These are phyloP conservation scores for Talaromyces sp. DNA, from an alignment of 2,329 filamentous ascomycete genomes.

Conservation along the genomic window DNA sequence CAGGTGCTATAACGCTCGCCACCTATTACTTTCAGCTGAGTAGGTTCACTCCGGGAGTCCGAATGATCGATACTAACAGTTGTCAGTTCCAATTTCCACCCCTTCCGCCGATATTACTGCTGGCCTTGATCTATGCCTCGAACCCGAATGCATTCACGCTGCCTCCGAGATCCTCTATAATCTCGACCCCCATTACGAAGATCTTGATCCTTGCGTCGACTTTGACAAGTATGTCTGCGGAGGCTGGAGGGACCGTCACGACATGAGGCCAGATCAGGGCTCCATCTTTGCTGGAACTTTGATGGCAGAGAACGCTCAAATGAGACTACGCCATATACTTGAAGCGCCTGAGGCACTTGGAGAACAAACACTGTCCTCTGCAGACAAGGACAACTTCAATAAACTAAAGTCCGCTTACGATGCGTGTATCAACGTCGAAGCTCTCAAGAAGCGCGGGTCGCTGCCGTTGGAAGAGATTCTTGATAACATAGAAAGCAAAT, in stretches of 20 bases:
- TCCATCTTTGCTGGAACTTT: slow-evolving; percentile 58
- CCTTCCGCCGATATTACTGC: neutral
- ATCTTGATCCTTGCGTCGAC: slow-evolving; percentile 64
- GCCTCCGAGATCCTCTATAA: slow-evolving; percentile 61
- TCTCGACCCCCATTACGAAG: slow-evolving; percentile 58
- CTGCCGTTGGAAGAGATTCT: slow-evolving; percentile 57
- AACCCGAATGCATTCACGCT: slow-evolving; percentile 59
- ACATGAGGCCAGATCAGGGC: slow-evolving; percentile 62
- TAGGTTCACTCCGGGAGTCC: neutral
- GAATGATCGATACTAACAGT: neutral
- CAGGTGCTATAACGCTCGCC: neutral
- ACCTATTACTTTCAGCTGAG: neutral
- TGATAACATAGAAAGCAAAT: slow-evolving; percentile 48
- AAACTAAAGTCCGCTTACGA: slow-evolving; percentile 63
- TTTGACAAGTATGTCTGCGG: slow-evolving; percentile 67
- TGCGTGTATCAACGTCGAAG: slow-evolving; percentile 62
- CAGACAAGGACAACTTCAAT: slow-evolving; percentile 53
- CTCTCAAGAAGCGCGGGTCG: slow-evolving; percentile 54
- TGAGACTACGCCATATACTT: slow-evolving; percentile 59
- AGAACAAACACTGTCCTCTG: slow-evolving; percentile 31
- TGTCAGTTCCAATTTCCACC: neutral
- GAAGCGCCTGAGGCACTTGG: slow-evolving; percentile 48
- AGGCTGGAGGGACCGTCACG: slow-evolving; percentile 62
- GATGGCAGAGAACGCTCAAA: slow-evolving; percentile 59
- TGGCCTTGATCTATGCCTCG: slow-evolving; percentile 10